Conservation (phyloP, 2,329 filamentous ascomycete species). For the Davidsoniella australis region DNA sequence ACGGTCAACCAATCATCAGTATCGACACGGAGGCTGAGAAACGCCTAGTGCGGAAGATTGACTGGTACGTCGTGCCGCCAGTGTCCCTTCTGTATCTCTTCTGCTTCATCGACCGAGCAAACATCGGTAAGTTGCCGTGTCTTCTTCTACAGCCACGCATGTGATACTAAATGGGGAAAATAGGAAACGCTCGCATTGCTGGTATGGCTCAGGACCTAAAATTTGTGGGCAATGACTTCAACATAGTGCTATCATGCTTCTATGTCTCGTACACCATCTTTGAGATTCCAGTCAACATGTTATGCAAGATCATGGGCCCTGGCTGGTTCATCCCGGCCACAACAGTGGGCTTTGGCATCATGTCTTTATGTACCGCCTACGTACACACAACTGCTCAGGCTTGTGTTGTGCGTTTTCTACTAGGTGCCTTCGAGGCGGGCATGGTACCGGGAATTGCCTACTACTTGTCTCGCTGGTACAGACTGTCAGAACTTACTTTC, state of each 20-base stretch:
- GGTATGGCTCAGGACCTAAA: slow-evolving; percentile 45
- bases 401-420: slow-evolving; percentile 47
- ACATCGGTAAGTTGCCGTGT: slow-evolving; percentile 38
- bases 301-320: slow-evolving; percentile 54
- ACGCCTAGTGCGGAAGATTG: slow-evolving; percentile 44
- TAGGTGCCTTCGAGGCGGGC: slow-evolving; percentile 55
- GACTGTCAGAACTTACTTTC: slow-evolving; percentile 50
- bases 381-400: slow-evolving; percentile 34
- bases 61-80: slow-evolving; percentile 47
- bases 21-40: slow-evolving; percentile 30
- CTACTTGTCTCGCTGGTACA: slow-evolving; percentile 56
- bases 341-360: slow-evolving; percentile 44
- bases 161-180: not conserved
- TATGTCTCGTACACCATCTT: slow-evolving; percentile 60
- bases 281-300: slow-evolving; percentile 51
- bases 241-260: slow-evolving; percentile 48
- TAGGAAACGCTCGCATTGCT: slow-evolving; percentile 51
- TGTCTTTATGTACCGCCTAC: slow-evolving; percentile 49
- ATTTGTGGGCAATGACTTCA: slow-evolving; percentile 49
- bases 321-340: slow-evolving; percentile 52
- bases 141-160: not conserved
- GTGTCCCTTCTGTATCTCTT: slow-evolving; percentile 52
- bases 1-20: not conserved
- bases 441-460: slow-evolving; percentile 61
- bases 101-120: slow-evolving; percentile 60